Base-by-base conservation (phyloP, 163 green algal genomes). In the Scenedesmus sp. region DNA sequence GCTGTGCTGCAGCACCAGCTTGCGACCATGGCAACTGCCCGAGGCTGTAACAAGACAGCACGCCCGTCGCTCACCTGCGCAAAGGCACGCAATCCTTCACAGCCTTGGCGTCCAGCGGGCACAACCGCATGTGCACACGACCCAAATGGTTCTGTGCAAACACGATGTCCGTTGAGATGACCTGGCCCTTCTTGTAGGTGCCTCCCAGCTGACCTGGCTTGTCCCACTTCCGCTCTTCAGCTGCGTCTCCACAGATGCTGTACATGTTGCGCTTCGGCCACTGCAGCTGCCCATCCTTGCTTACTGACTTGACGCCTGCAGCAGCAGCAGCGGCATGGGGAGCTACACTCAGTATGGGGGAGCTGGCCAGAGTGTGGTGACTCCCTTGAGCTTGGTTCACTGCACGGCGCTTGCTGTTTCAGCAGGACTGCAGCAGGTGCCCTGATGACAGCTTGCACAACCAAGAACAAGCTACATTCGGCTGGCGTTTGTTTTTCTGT, bases 91-190 rank as follows among this genome's bases (percentile, higher is more conserved):
- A 92, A 7, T 89, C 46, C 12, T 44, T 43, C 18, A 85, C 89
- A 22, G 53, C 40, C 18, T 81, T 89, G 24, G 89, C 83, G 40
- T 86, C 15, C 51, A 92, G 40, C 1, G 83, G 89, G 43, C 89
- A 92, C 49, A 92, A 26, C 40, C 83, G 65, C 72, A 92, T 37
- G 10, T 76, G 20, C 33, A 89, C 20, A 42, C 89, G 84, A 0
- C 89, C 89, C 72, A 92, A 42, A 42, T 92, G 89, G 49, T 92
- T 92, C 72, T 92, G 89, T 13, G 89, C 89, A 76, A 92, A 90
- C 13, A 92, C 24, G 26, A 92, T 86, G 73, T 92, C 89, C 3
- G 73, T 83, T 15, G 53, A 87, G 82, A 92, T 90, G 13, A 26
- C 37, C 30, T 83, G 51, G 5, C 89, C 89, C 13, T 37, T 30